Evolutionary conservation across 176 grass and related monocot genomes (phyloP).

Genomic region (Elaeis guineensis): DNA sequence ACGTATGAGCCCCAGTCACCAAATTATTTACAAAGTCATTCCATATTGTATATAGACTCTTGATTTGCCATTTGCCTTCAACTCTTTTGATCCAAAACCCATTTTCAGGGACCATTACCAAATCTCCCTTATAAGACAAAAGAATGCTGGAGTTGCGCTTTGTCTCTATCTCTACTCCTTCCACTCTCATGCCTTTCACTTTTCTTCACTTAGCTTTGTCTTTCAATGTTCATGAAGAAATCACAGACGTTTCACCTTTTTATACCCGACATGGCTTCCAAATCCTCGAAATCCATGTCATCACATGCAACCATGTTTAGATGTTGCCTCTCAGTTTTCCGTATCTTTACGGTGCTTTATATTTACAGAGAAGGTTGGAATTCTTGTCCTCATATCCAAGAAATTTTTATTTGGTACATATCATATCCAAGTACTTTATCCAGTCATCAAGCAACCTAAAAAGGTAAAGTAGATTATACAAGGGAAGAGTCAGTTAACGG

Average conservation of each 20-base stretch:
- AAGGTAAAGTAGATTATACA: constrained; percentile 25
- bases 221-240: constrained; percentile 9
- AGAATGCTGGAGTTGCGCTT: constrained; percentile 51
- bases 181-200: constrained; percentile 34
- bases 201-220: constrained; percentile 19
- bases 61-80: too few species aligned
- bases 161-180: constrained; percentile 42
- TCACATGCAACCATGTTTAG: constrained; percentile 47
- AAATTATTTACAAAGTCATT: not conserved
- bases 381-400: constrained; percentile 50
- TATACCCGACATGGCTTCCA: not conserved
- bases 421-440: constrained; percentile 54
- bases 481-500: constrained; percentile 41
- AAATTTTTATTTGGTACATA: not conserved
- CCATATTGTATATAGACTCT: not conserved
- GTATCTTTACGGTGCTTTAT: constrained; percentile 48
- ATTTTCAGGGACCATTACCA: not conserved
- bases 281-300: not conserved
- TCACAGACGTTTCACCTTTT: constrained; percentile 6
- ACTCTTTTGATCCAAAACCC: too few species aligned
- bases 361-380: constrained; percentile 24
- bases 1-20: not conserved
- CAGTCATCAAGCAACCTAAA: constrained; percentile 26
- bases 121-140: constrained; percentile 40
- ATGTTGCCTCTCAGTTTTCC: constrained; percentile 29